These are phyloP conservation scores for Pythium grandisporangium DNA, from an alignment of 352 stramenopile species.

Conservation along the genomic window DNA sequence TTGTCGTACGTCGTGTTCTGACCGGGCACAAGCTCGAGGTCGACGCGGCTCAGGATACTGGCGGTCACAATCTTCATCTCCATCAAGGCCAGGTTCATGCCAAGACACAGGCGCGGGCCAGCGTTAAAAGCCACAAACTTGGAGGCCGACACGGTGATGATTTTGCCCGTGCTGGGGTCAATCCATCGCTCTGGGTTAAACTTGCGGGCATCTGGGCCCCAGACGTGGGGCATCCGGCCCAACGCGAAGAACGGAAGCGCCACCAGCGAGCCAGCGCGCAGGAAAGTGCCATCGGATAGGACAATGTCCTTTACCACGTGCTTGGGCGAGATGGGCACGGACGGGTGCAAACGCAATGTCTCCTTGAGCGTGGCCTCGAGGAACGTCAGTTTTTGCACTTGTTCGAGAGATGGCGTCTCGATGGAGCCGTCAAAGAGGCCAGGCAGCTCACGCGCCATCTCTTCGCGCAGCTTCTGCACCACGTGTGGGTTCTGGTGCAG, in stretches of 20 bases:
- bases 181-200: constrained; percentile 37
- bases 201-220: constrained; percentile 24
- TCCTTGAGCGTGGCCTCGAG: constrained; percentile 35
- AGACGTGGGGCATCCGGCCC: constrained; percentile 21
- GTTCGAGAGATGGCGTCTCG: constrained; percentile 21
- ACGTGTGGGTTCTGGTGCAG: constrained; percentile 40
- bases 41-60: constrained; percentile 21
- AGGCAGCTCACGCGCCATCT: constrained; percentile 24
- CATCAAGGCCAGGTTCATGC: constrained; percentile 30
- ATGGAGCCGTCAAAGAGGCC: neutral
- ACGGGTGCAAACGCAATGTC: constrained; percentile 27
- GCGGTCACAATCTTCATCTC: constrained; percentile 42
- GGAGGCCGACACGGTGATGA: constrained; percentile 24
- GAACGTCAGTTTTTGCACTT: constrained; percentile 32
- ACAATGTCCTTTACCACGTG: constrained; percentile 11
- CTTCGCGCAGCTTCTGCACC: constrained; percentile 27
- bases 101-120: constrained; percentile 31
- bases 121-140: constrained; percentile 43
- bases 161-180: constrained; percentile 11
- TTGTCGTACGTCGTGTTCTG: constrained; percentile 1
- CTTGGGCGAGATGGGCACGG: constrained; percentile 23
- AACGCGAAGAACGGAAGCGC: constrained; percentile 27
- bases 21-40: constrained; percentile 8
- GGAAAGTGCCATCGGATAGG: constrained; percentile 21
- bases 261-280: constrained; percentile 22